Evolutionary conservation across 1,139 yeast species (phyloP), one percentile per base, ranked within the genome.

Genomic region (Trichomonascaceae sp.): DNA sequence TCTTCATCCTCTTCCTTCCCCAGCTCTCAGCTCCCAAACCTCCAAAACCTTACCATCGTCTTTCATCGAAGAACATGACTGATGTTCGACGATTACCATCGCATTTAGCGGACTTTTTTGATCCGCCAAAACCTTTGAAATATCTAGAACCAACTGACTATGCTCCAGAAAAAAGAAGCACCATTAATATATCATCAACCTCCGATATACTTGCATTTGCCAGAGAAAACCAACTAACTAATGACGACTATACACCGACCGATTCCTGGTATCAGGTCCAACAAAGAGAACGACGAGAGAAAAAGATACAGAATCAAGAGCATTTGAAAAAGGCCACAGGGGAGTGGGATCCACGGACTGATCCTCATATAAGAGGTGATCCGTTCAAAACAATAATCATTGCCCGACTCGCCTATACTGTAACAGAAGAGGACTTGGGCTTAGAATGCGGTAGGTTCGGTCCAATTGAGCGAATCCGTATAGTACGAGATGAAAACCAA

Each of bases 341-440:
- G 56, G 74, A 63, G 64, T 90, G 78, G 89, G 75, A 75, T 60
- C 91, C 81, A 30, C 73, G 62, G 50, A 70, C 65, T 41, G 96
- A 88, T 63, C 78, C 81, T 6, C 81, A 84, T 52, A 74, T 84
- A 24, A 74, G 78, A 59, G 85, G 86, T 9, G 96, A 90, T 63
- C 95, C 97, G 0, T 83, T 78, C 65, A 75, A 76, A 56, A 91
- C 98, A 0, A 77, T 93, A 1, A 90, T 93, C 64, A 77, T 93
- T 1, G 84, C 86, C 0, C 73, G 97, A 53, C 69, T 91, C 53
- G 81, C 82, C 51, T 90, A 86, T 65, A 70, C 72, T 5, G 71
- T 81, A n/a, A 80, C 82, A 0, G 96, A 90, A 63, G 69, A 82
- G 18, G 95, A 88, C 50, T 66, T 93, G 18, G 83, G 83, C 41